phyloP scores from a whole-genome alignment of 805 yeast species.

The Wickerhamiella bombiphila region DNA sequence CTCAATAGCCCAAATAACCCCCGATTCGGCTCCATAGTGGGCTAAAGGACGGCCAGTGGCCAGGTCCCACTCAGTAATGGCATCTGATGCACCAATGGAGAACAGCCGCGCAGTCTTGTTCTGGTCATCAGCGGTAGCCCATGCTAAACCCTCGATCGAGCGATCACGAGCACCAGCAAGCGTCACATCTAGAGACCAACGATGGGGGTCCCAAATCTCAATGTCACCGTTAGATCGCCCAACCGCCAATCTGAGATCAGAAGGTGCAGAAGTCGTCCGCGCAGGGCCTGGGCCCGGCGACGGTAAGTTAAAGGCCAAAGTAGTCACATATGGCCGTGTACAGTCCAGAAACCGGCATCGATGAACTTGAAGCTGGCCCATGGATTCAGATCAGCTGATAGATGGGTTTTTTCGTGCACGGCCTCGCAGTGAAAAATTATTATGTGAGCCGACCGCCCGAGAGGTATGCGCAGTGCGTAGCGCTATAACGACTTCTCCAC shows the following conservation, averaged over 20 bases:
- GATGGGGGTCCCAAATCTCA: constrained; percentile 83
- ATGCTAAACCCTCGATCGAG: constrained; percentile 77
- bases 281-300: constrained; percentile 27
- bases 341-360: constrained; percentile 86
- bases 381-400: too few species aligned
- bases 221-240: constrained; percentile 91
- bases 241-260: constrained; percentile 62
- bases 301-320: constrained; percentile 59
- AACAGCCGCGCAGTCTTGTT: constrained; percentile 53
- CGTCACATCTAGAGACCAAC: constrained; percentile 62
- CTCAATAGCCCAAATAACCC: constrained; percentile 81
- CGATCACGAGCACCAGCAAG: constrained; percentile 71
- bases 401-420: too few species aligned
- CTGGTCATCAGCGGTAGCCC: constrained; percentile 33
- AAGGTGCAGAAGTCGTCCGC: constrained; percentile 31
- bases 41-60: constrained; percentile 52
- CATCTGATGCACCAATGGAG: constrained; percentile 87
- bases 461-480: too few species aligned
- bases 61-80: constrained; percentile 85
- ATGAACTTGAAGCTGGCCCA: constrained; percentile 51
- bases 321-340: constrained; percentile 70
- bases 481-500: too few species aligned
- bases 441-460: too few species aligned
- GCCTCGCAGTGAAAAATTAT: too few species aligned
- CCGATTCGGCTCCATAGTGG: constrained; percentile 82